Evolutionary conservation across 495 filamentous ascomycete genomes (phyloP), one percentile per base, ranked within the genome.

Genomic region (Podospora didyma): DNA sequence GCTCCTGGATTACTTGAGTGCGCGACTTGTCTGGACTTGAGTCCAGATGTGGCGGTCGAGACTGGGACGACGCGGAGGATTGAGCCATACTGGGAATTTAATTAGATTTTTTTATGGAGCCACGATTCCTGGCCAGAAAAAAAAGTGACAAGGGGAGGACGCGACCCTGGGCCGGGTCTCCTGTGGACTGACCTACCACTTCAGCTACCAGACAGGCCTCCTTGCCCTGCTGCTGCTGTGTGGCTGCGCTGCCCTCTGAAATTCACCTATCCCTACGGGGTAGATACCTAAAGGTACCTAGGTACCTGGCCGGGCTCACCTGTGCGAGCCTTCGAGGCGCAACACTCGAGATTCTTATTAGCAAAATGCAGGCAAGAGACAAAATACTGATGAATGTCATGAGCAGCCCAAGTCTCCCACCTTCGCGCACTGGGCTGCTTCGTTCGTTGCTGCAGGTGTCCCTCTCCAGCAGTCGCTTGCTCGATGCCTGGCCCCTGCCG

Each of bases 11-110:
- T 52, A 50, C 46, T 51, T 34, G 49, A 58, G 65, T 54, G 61
- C 62, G 65, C 63, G 64, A 53, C 62, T 68, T 58, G 52, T 46
- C 59, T 48, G 57, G 57, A 66, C 48, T 60, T 46, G 61, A 59
- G 63, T 63, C 63, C 54, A 61, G 59, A 63, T 60, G 66, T 62
- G 61, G 61, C 51, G 58, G 63, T 61, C 66, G 68, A 59, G 62
- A 66, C 59, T 52, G 63, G 62, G 49, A 62, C 59, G 62, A 52
- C 51, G 63, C 66, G 62, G 66, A 58, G 64, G 64, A 62, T 70
- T 72, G 69, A 67, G 69, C 69, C 69, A 72, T 72, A 63, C 58
- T 72, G 69, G 68, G 66, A 66, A 69, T 72, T 72, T 72, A 70
- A 72, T 72, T 72, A 69, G 68, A 67, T 62, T 66, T 69, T 69